Conservation (phyloP, 352 stramenopile genomes). For the Phytopythium chamaehyphon region DNA sequence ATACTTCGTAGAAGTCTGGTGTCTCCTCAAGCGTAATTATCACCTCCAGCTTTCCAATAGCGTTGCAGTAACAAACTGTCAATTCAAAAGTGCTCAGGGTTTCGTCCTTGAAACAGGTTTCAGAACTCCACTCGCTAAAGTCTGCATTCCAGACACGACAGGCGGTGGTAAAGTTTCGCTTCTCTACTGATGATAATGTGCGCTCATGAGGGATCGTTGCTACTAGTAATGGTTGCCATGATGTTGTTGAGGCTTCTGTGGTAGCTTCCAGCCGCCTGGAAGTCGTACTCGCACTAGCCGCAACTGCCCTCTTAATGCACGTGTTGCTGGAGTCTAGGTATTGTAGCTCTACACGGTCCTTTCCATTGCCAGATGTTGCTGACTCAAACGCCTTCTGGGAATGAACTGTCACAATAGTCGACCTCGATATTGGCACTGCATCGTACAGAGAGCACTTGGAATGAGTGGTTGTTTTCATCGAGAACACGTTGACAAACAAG, state of each 20-base stretch:
- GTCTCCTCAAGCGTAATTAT: conserved; percentile 58
- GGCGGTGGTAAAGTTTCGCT: conserved; percentile 54
- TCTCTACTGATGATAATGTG: conserved; percentile 33
- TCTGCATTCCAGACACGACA: conserved; percentile 53
- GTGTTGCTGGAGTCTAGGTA: conserved; percentile 26
- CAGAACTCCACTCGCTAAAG: conserved; percentile 26
- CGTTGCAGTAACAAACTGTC: conserved; percentile 59
- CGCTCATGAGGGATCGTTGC: conserved; percentile 49
- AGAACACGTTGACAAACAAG: conserved; percentile 50
- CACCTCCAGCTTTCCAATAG: conserved; percentile 44
- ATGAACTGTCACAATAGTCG: conserved; percentile 45
- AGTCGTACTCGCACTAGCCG: conserved; percentile 9
- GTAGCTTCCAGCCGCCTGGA: conserved; percentile 4
- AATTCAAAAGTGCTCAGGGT: conserved; percentile 22
- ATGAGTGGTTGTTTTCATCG: conserved; percentile 30
- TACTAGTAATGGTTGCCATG: conserved; percentile 37
- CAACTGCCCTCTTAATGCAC: conserved; percentile 29
- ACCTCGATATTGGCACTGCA: conserved; percentile 32
- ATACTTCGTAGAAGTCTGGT: conserved; percentile 56
- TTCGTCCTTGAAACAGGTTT: conserved; percentile 63
- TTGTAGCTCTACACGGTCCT: conserved; percentile 19
- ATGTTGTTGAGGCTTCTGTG: conserved; percentile 1
- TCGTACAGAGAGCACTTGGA: conserved; percentile 36
- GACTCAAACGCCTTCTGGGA: conserved; percentile 24
- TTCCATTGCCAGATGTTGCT: conserved; percentile 8